These are phyloP conservation scores for Metarhizium rileyi DNA, from an alignment of 2,329 filamentous ascomycete genomes.

Conservation along the genomic window DNA sequence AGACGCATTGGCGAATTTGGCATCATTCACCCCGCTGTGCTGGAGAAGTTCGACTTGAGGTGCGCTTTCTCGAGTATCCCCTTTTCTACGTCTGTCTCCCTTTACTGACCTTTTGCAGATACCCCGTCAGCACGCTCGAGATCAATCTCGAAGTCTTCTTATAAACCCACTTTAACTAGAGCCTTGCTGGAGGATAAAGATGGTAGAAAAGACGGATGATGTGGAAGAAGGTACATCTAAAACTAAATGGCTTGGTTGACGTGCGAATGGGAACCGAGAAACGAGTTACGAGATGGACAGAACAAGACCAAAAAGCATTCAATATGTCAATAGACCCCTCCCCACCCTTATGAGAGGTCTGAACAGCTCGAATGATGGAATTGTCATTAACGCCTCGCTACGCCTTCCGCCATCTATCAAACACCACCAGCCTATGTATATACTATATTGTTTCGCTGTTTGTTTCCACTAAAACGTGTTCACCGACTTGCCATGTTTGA, in stretches of 20 bases:
- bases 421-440: background rate
- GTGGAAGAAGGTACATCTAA: background rate
- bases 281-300: conserved; percentile 19
- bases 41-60: conserved; percentile 88
- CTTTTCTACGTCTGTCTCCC: background rate
- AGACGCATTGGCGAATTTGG: conserved; percentile 80
- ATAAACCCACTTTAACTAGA: conserved; percentile 31
- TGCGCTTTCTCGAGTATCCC: conserved; percentile 31
- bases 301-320: background rate
- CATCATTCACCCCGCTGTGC: conserved; percentile 83
- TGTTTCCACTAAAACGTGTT: too few relatives aligned
- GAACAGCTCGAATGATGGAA: background rate
- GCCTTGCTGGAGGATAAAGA: background rate
- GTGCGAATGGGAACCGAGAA: background rate
- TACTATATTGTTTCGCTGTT: background rate
- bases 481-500: too few relatives aligned
- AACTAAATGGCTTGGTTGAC: background rate
- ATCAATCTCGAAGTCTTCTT: conserved; percentile 91
- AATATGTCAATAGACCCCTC: background rate
- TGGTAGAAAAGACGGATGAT: background rate
- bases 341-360: background rate
- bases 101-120: conserved; percentile 35
- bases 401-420: background rate
- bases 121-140: conserved; percentile 89
- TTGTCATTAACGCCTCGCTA: conserved; percentile 1